Evolutionary conservation across 164 flowering plant genomes (phyloP), one percentile per base, ranked within the genome.

Genomic region (Stephania japonica): DNA sequence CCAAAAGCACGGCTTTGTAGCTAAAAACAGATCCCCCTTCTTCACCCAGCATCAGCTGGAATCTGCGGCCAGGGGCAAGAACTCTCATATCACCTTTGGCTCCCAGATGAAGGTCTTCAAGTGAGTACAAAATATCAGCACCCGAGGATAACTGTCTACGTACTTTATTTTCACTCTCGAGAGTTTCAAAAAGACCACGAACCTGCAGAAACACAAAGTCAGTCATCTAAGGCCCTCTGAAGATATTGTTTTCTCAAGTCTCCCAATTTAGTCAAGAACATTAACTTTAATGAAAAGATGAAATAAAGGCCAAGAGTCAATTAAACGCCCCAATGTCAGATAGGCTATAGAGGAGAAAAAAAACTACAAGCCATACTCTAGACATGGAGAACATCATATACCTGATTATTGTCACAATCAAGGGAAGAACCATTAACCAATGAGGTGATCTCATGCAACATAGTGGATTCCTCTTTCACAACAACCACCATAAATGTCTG

Each of bases 21-120:
- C 84, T 81, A 79, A 84, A 93, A 42, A 53, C 71, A 27, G 96
- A 86, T 41, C 38, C 73, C 70, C 83, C 83, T 19, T 80, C 50
- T 44, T 81, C 91, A 73, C 92, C 97, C 81, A 94, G 76, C 38
- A 76, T 84, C 71, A 92, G 82, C 76, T 81, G 84, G 23, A 88
- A 56, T 62, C 96, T 87, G 67, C 88, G 88, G 72, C 97, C 97
- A 42, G 78, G 87, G 61, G 50, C 75, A 69, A 90, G 85, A 68
- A 85, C 83, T 68, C 71, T 69, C 72, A 94, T 66, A 78, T 86
- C 87, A 59, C 90, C 90, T 81, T 86, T 79, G 41, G 82, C 88
- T 76, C 97, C 97, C 27, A 91, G 83, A 70, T 86, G 79, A 76
- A 94, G 80, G 81, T 92, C 99, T 84, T 94, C 91, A 59, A 91